phyloP scores from a whole-genome alignment of 257 asterid genomes.

The Solanum sitiens region DNA sequence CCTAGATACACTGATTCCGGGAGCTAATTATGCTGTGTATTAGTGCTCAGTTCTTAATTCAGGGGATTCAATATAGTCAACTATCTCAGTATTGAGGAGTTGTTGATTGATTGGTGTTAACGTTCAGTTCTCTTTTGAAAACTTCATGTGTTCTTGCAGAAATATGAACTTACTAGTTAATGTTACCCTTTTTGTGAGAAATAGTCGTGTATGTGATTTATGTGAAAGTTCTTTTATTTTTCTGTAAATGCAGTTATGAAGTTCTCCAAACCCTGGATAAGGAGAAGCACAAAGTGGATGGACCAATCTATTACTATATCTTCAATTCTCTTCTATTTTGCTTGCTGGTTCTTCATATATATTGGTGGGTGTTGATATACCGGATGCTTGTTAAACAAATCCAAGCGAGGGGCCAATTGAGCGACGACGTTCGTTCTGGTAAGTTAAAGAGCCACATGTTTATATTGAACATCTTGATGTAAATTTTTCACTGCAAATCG shows the following conservation, averaged over 20 bases:
- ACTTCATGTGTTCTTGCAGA: neutral
- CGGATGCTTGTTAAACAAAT: constrained; percentile 85
- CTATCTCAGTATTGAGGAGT: neutral
- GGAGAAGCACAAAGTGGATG: constrained; percentile 47
- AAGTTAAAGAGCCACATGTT: constrained; percentile 13
- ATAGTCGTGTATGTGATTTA: neutral
- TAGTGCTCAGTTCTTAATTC: neutral
- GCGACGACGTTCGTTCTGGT: constrained; percentile 96
- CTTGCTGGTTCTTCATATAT: constrained; percentile 77
- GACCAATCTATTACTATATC: constrained; percentile 68
- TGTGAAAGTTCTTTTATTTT: neutral
- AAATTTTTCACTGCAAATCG: neutral
- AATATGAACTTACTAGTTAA: neutral
- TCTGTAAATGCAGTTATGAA: constrained; percentile 48
- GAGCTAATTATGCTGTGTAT: neutral
- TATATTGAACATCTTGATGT: neutral
- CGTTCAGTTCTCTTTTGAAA: neutral
- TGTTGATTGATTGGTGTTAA: neutral
- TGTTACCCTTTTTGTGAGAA: neutral
- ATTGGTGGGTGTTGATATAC: constrained; percentile 82
- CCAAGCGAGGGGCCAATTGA: constrained; percentile 70
- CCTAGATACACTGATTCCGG: neutral
- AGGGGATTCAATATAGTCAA: neutral
- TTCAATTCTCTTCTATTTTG: constrained; percentile 81
- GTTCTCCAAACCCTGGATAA: constrained; percentile 34